Evolutionary conservation across 2,329 filamentous ascomycete species (phyloP), one percentile per base, ranked within the genome.

Genomic region (Nemania sp.): DNA sequence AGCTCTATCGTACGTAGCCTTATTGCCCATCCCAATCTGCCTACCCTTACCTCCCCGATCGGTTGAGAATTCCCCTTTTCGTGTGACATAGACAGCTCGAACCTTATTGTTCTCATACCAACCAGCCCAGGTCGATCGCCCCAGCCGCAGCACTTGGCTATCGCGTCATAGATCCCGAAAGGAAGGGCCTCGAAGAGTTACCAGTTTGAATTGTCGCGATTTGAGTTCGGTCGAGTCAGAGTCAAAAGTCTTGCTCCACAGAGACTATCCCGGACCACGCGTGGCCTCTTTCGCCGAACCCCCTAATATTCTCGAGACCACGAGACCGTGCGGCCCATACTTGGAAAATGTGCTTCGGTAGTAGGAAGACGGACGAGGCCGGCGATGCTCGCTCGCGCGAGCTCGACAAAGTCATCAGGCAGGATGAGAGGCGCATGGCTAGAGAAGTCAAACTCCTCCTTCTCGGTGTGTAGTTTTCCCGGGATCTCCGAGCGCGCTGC

Each of bases 401-500:
- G 79, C 94, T 99, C 74, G 96, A 99, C 79, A 93, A 92, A 82
- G 84, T 89, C 76, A 88, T 99, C 75, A 91, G 93, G 70, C 88
- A 90, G 75, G 96, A 98, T 83, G 93, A 95, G 84, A 97, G 96
- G 87, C 87, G 87, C 73, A 86, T 96, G 86, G 84, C 91, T 64
- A 92, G 91, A 78, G 94, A 97, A 78, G 93, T 98, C 77, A 99
- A 98, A 86, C 90, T 99, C 72, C 84, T 99, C 74, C 86, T 99
- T 73, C 87, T 99, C 72, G 95, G 95, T 98, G 87, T 72, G 88
- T 81, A 72, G 52, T 69, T 68, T 69, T 3, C 35, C 53, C 51
- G 56, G 51, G 59, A 15, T 62, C 49, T 45, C 47, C 27, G 43
- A 65, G 66, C 52, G 32, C 67, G 62, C 64, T 69, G 56, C 56